Base-by-base conservation (phyloP, 2,329 filamentous ascomycete genomes). In the Fusarium sulawesiense region DNA sequence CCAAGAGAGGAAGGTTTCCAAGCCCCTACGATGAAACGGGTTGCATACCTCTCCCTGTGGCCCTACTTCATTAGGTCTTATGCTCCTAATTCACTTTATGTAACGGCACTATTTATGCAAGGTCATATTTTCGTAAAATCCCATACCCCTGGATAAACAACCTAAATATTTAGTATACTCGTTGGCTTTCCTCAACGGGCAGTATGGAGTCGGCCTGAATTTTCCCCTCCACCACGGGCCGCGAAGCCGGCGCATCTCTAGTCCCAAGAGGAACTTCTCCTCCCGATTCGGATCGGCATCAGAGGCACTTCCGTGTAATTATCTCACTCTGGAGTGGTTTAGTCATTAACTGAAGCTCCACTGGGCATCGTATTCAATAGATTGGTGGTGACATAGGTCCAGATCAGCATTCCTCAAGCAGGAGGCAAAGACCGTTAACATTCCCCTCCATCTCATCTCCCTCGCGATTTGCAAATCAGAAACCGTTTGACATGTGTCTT, bases 381-480 rank as follows among this genome's bases (percentile, higher is more conserved):
- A n/a, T 20, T 48, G 25, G 13, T 20, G 34, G 18, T 32, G 14
- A 12, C 18, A 29, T 42, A 18, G 25, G 29, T n/a, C 21, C n/a
- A 32, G 32, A 27, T 30, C 34, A 64, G 40, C 67, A 70, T 70
- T 70, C 67, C 66, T 68, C 25, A 25, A 62, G 46, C 40, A 25
- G 59, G 59, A 51, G 55, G 68, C 64, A 50, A 71, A 56, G 55
- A 61, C 64, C 51, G 56, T 68, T 64, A 42, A 21, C 67, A 70
- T 71, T 71, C 58, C 50, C 67, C 30, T 40, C 25, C 42, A 20
- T 40, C 41, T 25, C n/a, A 40, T 57, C 37, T 42, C 23, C 23
- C 48, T 30, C 30, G 16, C 20, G 20, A 46, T 23, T 37, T 56
- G 42, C 61, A 48, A 48, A 66, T 60, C 42, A 54, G 47, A 61